Evolutionary conservation across 2,329 filamentous ascomycete species (phyloP).

Genomic region (Leptographium wingfieldii): DNA sequence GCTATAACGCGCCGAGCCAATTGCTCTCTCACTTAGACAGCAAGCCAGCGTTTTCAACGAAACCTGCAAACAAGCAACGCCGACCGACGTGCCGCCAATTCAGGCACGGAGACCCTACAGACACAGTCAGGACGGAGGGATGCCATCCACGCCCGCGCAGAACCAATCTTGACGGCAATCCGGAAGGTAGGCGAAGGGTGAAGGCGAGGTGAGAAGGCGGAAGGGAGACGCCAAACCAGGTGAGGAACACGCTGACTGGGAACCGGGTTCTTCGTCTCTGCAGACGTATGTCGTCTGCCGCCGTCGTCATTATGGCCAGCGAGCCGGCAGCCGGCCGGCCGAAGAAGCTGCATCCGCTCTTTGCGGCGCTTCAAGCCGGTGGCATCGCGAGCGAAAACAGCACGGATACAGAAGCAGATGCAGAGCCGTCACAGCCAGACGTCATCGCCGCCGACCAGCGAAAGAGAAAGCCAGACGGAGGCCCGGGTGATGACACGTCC

Average conservation of each 20-base stretch:
- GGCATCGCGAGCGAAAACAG: conserved; percentile 2
- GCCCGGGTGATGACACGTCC: conserved; percentile 3
- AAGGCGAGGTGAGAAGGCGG: conserved; percentile 1
- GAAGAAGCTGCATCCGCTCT: conserved; percentile 42
- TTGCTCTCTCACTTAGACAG: neutral
- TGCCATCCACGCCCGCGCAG: neutral
- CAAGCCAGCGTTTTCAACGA: neutral
- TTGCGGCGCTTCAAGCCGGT: conserved; percentile 21
- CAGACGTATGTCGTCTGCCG: conserved; percentile 28
- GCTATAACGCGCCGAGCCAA: neutral
- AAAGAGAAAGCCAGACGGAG: conserved; percentile 4
- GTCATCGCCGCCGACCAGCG: neutral
- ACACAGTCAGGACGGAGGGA: neutral
- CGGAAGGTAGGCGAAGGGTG: neutral
- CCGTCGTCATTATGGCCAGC: conserved; percentile 32
- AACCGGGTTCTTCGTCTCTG: too few relatives aligned
- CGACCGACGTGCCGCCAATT: neutral
- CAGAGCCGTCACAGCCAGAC: neutral
- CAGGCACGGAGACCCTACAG: too few relatives aligned
- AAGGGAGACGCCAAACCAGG: too few relatives aligned
- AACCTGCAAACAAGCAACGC: neutral
- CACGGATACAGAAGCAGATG: neutral
- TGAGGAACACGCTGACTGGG: neutral
- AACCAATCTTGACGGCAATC: neutral
- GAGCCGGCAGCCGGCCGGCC: conserved; percentile 19